A percentile compares a stretch with the other conserved stretches of the same genome.
phyloP scores from a whole-genome alignment of 2,329 filamentous ascomycete genomes.

The Coleophoma eucalyptorum region DNA sequence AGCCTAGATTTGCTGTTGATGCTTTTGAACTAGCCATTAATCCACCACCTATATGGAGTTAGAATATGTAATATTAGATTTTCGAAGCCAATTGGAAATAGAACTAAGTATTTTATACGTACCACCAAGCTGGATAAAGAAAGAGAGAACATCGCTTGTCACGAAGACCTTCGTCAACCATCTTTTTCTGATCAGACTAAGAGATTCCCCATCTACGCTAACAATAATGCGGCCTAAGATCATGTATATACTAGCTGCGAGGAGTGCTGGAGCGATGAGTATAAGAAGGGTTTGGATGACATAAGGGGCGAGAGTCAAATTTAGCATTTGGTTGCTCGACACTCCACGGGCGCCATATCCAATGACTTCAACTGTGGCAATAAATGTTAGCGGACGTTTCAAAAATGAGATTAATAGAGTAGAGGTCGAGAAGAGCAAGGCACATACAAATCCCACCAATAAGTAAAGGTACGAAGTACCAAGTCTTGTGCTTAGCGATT shows the following conservation, averaged over 20 bases:
- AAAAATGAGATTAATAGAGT: neutral
- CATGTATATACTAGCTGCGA: conserved; percentile 33
- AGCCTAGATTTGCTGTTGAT: conserved; percentile 21
- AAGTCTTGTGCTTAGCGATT: conserved; percentile 33
- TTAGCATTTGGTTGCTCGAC: conserved; percentile 7
- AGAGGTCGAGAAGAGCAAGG: neutral
- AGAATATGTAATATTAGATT: neutral
- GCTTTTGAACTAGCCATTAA: conserved; percentile 17
- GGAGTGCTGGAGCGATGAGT: conserved; percentile 31
- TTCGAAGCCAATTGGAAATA: neutral
- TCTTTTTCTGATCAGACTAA: conserved; percentile 31
- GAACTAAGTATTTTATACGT: neutral
- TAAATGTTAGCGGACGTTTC: neutral
- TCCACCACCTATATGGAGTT: neutral
- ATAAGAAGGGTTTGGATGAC: conserved; percentile 28
- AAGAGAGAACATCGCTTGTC: conserved; percentile 35
- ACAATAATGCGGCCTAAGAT: conserved; percentile 28
- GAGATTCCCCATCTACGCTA: conserved; percentile 27
- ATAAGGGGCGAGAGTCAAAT: conserved; percentile 20
- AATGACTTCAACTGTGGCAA: conserved; percentile 28
- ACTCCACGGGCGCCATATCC: conserved; percentile 25
- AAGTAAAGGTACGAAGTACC: conserved; percentile 44
- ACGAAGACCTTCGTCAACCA: conserved; percentile 42
- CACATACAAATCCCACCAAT: conserved; percentile 40
- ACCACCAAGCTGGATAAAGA: conserved; percentile 35